Conservation (phyloP, 306 rosid species). For the Lagenaria siceraria region DNA sequence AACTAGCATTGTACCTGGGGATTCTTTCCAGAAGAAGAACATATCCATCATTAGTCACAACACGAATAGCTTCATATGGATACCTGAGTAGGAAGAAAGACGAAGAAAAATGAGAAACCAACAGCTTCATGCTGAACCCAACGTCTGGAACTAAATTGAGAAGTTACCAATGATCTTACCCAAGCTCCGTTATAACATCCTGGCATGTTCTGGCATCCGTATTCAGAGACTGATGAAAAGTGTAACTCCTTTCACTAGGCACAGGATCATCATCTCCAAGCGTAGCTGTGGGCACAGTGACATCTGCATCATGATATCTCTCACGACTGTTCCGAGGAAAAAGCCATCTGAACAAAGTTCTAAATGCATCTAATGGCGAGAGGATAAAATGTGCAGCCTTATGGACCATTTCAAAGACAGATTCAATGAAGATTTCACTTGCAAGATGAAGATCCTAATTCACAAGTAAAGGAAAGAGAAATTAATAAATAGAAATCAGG, state of each 20-base stretch:
- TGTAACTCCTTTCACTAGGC: slow-evolving; percentile 26
- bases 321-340: slow-evolving; percentile 19
- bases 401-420: slow-evolving; percentile 57
- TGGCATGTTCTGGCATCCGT: slow-evolving; percentile 92
- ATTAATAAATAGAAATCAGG: background rate
- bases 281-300: slow-evolving; percentile 27
- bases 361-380: slow-evolving; percentile 53
- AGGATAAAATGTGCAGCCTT: slow-evolving; percentile 66
- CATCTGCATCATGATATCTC: slow-evolving; percentile 15
- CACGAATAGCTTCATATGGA: slow-evolving; percentile 85
- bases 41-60: slow-evolving; percentile 81
- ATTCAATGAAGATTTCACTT: slow-evolving; percentile 67
- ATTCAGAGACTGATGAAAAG: slow-evolving; percentile 50
- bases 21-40: slow-evolving; percentile 88
- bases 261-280: slow-evolving; percentile 44
- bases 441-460: slow-evolving; percentile 83
- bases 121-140: slow-evolving; percentile 56
- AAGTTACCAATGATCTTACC: slow-evolving; percentile 32
- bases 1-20: slow-evolving; percentile 45
- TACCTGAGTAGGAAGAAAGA: slow-evolving; percentile 33
- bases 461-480: background rate
- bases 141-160: background rate
- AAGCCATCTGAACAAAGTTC: slow-evolving; percentile 23
- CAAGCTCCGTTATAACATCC: slow-evolving; percentile 91
- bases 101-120: slow-evolving; percentile 1